Evolutionary conservation across 179 eudicot species (phyloP).

Genomic region (Beta macrorhiza): DNA sequence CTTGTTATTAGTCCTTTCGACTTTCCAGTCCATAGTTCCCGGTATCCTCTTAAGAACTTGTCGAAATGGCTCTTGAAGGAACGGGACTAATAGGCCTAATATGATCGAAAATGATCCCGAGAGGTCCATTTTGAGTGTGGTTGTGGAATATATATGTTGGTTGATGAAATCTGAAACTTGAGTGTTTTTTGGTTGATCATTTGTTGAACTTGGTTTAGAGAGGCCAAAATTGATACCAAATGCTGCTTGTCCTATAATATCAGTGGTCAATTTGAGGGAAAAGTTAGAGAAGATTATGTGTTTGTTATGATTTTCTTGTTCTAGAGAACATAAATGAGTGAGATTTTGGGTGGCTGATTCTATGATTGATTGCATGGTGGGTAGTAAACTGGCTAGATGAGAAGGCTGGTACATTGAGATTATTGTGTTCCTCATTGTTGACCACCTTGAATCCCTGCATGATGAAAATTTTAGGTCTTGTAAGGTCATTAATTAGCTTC

Average conservation of each 20-base stretch:
- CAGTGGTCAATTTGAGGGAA: slow-evolving; percentile 74
- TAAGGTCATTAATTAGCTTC: not conserved
- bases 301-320: slow-evolving; percentile 30
- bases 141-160: slow-evolving; percentile 85
- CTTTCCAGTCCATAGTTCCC: slow-evolving; percentile 72
- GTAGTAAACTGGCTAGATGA: slow-evolving; percentile 70
- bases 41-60: slow-evolving; percentile 75
- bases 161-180: slow-evolving; percentile 63
- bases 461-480: not conserved
- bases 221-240: slow-evolving; percentile 90
- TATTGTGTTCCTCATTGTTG: slow-evolving; percentile 88
- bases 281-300: slow-evolving; percentile 62
- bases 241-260: slow-evolving; percentile 83
- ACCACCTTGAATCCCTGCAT: slow-evolving; percentile 87
- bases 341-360: slow-evolving; percentile 52
- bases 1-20: slow-evolving; percentile 53
- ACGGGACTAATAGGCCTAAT: slow-evolving; percentile 68
- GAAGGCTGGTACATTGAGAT: slow-evolving; percentile 91
- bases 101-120: slow-evolving; percentile 84
- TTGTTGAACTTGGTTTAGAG: slow-evolving; percentile 43
- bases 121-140: slow-evolving; percentile 85
- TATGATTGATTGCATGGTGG: slow-evolving; percentile 76
- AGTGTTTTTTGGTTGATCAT: slow-evolving; percentile 22
- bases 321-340: slow-evolving; percentile 13
- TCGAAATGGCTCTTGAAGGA: slow-evolving; percentile 77